Evolutionary conservation across 2,329 filamentous ascomycete genomes (phyloP).

Genomic region (Sclerotinia spermophila): DNA sequence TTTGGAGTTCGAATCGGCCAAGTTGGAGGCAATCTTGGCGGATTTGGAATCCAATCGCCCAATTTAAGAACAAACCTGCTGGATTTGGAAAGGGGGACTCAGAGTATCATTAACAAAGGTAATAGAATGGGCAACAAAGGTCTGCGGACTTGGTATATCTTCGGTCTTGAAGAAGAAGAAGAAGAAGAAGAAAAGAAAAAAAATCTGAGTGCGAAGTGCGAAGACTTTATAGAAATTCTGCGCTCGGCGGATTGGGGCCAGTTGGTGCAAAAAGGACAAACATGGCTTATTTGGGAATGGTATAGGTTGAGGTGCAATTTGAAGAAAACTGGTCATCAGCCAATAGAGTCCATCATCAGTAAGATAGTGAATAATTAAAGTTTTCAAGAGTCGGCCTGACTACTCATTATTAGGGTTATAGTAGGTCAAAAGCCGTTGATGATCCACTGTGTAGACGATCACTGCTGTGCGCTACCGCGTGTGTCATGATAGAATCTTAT

Average conservation of each 20-base stretch:
- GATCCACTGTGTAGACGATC: no score
- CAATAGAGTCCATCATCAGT: no score
- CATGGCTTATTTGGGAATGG: constrained; percentile 1
- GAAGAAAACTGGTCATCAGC: neutral
- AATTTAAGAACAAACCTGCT: neutral
- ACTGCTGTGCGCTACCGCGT: no score
- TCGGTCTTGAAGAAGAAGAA: neutral
- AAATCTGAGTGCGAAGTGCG: neutral
- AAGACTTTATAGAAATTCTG: neutral
- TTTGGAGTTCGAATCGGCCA: no score
- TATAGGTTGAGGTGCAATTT: neutral
- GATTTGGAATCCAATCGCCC: neutral
- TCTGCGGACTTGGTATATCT: neutral
- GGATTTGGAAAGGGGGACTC: no score
- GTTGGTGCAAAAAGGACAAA: neutral
- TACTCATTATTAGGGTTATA: no score
- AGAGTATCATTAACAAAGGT: no score
- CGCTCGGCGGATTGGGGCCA: neutral
- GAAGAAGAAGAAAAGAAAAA: neutral
- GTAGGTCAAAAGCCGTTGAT: no score
- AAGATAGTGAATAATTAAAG: no score
- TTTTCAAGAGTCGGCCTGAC: neutral
- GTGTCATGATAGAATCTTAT: neutral
- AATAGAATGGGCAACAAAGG: no score
- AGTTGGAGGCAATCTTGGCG: neutral